Conservation (phyloP, 768 basidiomycete species). For the Lactarius evosmus region DNA sequence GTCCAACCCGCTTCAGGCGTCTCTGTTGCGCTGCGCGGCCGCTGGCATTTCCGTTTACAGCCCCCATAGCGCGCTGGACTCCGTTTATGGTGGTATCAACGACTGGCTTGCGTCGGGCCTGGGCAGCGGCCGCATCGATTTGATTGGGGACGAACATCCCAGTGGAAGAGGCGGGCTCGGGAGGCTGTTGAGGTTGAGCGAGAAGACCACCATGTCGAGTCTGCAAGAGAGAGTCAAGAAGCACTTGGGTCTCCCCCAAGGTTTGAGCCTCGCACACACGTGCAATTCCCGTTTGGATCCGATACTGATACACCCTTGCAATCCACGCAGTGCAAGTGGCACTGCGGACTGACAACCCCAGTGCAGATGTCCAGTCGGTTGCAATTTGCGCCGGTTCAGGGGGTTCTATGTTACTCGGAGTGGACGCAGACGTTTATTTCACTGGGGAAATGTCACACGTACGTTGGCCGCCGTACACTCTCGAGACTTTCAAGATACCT, state of each 20-base stretch:
- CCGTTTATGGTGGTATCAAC: slow-evolving; percentile 81
- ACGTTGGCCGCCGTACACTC: slow-evolving; percentile 32
- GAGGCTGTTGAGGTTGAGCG: slow-evolving; percentile 17
- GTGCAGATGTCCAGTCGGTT: slow-evolving; percentile 48
- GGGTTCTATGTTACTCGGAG: slow-evolving; percentile 66
- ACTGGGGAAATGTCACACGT: slow-evolving; percentile 95
- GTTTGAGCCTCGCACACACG: slow-evolving; percentile 41
- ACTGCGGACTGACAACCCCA: slow-evolving; percentile 30
- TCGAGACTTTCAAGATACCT: slow-evolving; percentile 15
- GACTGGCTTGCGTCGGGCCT: slow-evolving; percentile 71
- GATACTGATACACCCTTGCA: slow-evolving; percentile 9
- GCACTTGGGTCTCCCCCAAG: slow-evolving; percentile 28
- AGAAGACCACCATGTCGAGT: slow-evolving; percentile 29
- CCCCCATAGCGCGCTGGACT: slow-evolving; percentile 88
- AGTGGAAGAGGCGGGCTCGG: slow-evolving; percentile 35
- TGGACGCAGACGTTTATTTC: slow-evolving; percentile 80
- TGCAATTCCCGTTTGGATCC: slow-evolving; percentile 13
- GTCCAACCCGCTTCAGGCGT: slow-evolving; percentile 71
- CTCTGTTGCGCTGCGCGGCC: slow-evolving; percentile 75
- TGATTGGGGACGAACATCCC: slow-evolving; percentile 38
- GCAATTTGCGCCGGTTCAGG: slow-evolving; percentile 94
- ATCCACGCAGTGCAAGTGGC: slow-evolving; percentile 61
- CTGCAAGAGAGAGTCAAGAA: slow-evolving; percentile 44
- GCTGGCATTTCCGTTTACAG: slow-evolving; percentile 82
- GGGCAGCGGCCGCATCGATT: slow-evolving; percentile 35